phyloP scores from a whole-genome alignment of 768 basidiomycete genomes.

The Sarcodon aspratus region DNA sequence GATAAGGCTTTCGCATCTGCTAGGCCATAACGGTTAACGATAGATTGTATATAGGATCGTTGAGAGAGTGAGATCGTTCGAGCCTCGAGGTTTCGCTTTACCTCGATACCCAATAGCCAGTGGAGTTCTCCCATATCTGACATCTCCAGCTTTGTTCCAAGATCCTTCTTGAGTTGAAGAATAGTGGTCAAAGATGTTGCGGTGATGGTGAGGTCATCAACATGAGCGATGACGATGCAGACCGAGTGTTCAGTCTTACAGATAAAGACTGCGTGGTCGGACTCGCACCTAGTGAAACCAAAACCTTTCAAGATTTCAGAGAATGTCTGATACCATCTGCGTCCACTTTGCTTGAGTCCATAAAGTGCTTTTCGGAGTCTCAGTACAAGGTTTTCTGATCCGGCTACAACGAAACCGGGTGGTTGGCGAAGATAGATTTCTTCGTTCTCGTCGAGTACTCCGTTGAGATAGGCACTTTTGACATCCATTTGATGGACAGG shows the following conservation, averaged over 20 bases:
- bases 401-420: conserved; percentile 3
- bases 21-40: conserved; percentile 15
- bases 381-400: conserved; percentile 2
- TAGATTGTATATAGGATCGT: conserved; percentile 19
- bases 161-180: too few species aligned
- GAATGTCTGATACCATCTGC: conserved; percentile 8
- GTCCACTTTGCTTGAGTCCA: conserved; percentile 11
- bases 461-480: conserved; percentile 19
- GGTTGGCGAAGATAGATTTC: conserved; percentile 9
- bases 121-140: conserved; percentile 8
- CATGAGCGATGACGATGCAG: conserved; percentile 12
- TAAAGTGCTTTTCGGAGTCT: conserved; percentile 8
- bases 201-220: conserved; percentile 10
- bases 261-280: conserved; percentile 10
- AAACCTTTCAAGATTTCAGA: not conserved
- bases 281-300: conserved; percentile 5
- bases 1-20: conserved; percentile 15
- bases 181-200: not conserved
- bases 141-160: too few species aligned
- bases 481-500: conserved; percentile 22
- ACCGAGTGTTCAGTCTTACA: too few species aligned
- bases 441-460: conserved; percentile 5
- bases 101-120: conserved; percentile 12
- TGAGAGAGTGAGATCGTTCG: conserved; percentile 20
- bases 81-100: conserved; percentile 5